phyloP scores from a whole-genome alignment of 192 early-diverging fungal genomes.

The Coemansia sp. region DNA sequence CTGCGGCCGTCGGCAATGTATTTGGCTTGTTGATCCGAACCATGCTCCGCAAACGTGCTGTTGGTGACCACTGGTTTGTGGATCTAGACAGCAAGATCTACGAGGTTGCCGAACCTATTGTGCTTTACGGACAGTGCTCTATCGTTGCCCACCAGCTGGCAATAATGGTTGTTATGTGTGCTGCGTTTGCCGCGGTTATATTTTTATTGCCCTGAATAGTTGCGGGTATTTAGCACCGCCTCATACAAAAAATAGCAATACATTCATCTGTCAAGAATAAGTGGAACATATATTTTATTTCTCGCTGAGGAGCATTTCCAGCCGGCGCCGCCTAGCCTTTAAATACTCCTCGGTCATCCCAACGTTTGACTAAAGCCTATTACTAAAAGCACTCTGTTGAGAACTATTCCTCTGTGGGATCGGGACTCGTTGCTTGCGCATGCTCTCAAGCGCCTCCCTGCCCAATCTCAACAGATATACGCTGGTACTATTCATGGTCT shows the following conservation, averaged over 20 bases:
- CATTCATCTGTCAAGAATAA: neutral
- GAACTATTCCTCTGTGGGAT: no score
- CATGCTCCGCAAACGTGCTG: constrained; percentile 24
- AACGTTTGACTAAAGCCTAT: no score
- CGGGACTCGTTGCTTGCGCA: no score
- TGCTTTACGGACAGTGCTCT: constrained; percentile 30
- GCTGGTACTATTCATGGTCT: neutral
- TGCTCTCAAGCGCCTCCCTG: no score
- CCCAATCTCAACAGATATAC: no score
- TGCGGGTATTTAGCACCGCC: neutral
- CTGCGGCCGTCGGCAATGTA: neutral
- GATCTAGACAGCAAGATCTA: constrained; percentile 16
- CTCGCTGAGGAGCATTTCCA: no score
- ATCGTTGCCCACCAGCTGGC: constrained; percentile 25
- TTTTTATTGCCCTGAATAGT: constrained; percentile 21
- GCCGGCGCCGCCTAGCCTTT: no score
- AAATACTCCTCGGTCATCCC: no score
- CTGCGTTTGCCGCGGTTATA: constrained; percentile 8
- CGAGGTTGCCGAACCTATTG: constrained; percentile 24
- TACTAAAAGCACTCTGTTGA: no score
- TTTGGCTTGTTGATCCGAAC: constrained; percentile 11
- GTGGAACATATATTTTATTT: no score
- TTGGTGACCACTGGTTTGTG: constrained; percentile 36
- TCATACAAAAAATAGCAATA: neutral
- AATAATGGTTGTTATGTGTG: constrained; percentile 11